Evolutionary conservation across 148 eudicot genomes (phyloP).

Genomic region (Vaccinium corymbosum): DNA sequence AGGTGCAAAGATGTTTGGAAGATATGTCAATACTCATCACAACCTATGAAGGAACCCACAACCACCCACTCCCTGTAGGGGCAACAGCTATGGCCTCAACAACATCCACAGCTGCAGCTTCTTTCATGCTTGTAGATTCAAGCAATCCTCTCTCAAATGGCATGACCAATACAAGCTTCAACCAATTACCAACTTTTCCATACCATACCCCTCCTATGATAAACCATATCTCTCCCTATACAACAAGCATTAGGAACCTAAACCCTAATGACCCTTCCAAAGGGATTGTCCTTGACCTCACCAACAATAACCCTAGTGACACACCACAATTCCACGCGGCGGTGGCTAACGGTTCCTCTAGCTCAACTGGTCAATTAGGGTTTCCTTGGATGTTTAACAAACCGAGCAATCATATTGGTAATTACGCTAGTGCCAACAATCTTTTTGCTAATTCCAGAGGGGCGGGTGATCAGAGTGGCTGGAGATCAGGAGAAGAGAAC

Average conservation of each 20-base stretch:
- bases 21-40: slow-evolving; percentile 63
- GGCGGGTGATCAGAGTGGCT: not conserved
- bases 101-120: slow-evolving; percentile 39
- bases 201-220: slow-evolving; percentile 19
- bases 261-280: slow-evolving; percentile 46
- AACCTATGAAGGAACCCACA: slow-evolving; percentile 60
- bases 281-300: slow-evolving; percentile 50
- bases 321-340: not conserved
- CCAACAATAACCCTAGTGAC: slow-evolving; percentile 17
- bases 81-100: slow-evolving; percentile 64
- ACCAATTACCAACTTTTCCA: slow-evolving; percentile 22
- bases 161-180: slow-evolving; percentile 14
- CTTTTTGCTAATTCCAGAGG: slow-evolving; percentile 22
- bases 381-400: slow-evolving; percentile 35
- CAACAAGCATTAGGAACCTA: slow-evolving; percentile 24
- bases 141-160: slow-evolving; percentile 23
- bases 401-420: not conserved
- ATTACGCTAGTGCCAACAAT: not conserved
- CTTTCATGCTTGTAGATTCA: slow-evolving; percentile 37
- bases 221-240: slow-evolving; percentile 20
- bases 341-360: slow-evolving; percentile 12
- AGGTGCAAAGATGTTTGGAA: slow-evolving; percentile 63
- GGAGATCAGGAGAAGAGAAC: not conserved
- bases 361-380: slow-evolving; percentile 27
- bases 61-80: slow-evolving; percentile 62